Percentiles rank a stretch among this genome's conserved stretches.
Evolutionary conservation across 169 alveolate species (phyloP).

Genomic region (Plasmodium sp.): DNA sequence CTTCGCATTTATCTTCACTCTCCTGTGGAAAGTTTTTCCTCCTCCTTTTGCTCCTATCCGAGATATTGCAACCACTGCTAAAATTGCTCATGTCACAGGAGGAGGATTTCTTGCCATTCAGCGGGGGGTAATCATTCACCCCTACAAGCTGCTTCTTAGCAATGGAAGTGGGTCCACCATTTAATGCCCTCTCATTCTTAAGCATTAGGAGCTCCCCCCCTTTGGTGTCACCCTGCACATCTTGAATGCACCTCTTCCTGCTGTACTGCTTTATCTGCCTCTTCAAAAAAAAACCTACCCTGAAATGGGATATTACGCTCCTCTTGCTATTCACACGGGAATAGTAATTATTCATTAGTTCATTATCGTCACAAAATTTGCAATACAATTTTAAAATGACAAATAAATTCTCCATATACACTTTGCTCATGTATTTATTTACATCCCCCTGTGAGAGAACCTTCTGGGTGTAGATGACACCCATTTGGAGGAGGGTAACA

Average conservation of each 20-base stretch:
- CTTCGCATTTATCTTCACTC: background rate
- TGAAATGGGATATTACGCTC: background rate
- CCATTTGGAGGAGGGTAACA: background rate
- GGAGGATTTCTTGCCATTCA: background rate
- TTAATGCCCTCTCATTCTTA: background rate
- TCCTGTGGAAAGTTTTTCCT: background rate
- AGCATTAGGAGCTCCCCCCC: background rate
- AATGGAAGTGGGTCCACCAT: background rate
- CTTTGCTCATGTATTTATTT: constrained; percentile 13
- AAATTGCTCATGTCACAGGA: background rate
- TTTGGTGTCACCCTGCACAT: background rate
- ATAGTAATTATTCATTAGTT: constrained; percentile 10
- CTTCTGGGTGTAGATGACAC: background rate
- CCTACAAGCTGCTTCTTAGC: background rate
- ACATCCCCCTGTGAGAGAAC: background rate
- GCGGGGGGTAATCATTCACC: background rate
- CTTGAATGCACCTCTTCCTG: background rate
- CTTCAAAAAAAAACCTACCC: constrained; percentile 51
- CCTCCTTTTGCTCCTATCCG: background rate
- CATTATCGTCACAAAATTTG: constrained; percentile 29
- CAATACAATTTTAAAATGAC: constrained; percentile 21
- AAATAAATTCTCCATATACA: constrained; percentile 27
- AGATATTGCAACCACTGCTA: background rate
- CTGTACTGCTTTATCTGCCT: constrained; percentile 3
- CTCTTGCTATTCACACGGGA: constrained; percentile 1